phyloP scores from a whole-genome alignment of 2,329 filamentous ascomycete species.

The Penicillium sp. region DNA sequence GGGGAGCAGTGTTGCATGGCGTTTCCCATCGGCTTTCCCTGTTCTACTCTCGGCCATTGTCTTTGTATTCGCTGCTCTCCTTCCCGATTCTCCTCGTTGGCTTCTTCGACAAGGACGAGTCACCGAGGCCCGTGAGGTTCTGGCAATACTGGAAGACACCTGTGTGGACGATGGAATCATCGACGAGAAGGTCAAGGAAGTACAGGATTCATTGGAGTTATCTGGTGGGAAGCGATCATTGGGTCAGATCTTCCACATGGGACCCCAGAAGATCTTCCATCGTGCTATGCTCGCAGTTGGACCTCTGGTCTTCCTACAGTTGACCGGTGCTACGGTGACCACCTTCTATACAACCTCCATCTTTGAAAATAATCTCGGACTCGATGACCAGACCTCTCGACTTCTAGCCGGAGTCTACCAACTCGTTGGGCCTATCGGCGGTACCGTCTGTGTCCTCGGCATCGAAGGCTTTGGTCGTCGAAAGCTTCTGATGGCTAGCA shows the following conservation, averaged over 20 bases:
- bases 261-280: constrained; percentile 19
- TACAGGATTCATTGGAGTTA: constrained; percentile 16
- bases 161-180: constrained; percentile 5
- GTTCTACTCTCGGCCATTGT: constrained; percentile 14
- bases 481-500: constrained; percentile 17
- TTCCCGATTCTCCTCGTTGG: constrained; percentile 25
- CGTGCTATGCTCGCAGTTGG: constrained; percentile 15
- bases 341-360: constrained; percentile 23
- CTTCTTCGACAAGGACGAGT: constrained; percentile 16
- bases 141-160: constrained; percentile 16
- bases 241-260: constrained; percentile 17
- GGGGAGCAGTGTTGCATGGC: constrained; percentile 14
- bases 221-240: constrained; percentile 9
- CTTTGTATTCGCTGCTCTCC: constrained; percentile 10
- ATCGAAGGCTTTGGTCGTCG: constrained; percentile 21
- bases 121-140: constrained; percentile 14
- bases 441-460: constrained; percentile 16
- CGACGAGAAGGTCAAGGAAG: constrained; percentile 14
- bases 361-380: constrained; percentile 20
- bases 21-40: constrained; percentile 20
- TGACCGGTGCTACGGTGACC: constrained; percentile 22
- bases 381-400: constrained; percentile 17
- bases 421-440: constrained; percentile 20
- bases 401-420: constrained; percentile 21
- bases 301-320: constrained; percentile 16